These are phyloP conservation scores for Fusarium floridanum DNA, from an alignment of 2,329 filamentous ascomycete species.

Conservation along the genomic window DNA sequence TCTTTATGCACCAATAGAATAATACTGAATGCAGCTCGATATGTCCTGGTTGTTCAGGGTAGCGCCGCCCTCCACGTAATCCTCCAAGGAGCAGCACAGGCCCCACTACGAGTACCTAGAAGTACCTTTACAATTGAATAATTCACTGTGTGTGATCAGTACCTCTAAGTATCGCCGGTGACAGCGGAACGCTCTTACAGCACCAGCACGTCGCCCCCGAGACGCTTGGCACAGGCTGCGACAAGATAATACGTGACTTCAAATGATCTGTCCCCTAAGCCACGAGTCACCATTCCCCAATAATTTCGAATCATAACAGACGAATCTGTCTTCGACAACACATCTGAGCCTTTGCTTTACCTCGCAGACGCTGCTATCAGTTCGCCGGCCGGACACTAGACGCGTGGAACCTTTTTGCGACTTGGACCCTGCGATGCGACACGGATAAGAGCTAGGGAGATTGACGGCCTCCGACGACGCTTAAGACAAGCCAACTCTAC, in stretches of 20 bases:
- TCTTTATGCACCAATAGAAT: background rate
- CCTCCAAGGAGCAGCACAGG: conserved; percentile 22
- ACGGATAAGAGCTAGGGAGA: conserved; percentile 31
- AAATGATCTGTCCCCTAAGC: conserved; percentile 42
- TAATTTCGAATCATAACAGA: conserved; percentile 13
- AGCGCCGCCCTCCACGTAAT: conserved; percentile 37
- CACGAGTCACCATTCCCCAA: conserved; percentile 29
- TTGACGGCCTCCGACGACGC: conserved; percentile 26
- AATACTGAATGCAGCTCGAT: background rate
- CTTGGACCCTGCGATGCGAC: conserved; percentile 37
- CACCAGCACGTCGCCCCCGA: conserved; percentile 14
- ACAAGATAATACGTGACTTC: conserved; percentile 39
- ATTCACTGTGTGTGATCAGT: background rate
- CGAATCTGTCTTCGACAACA: background rate
- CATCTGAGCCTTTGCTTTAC: background rate
- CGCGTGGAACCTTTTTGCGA: conserved; percentile 40
- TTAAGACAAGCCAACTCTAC: conserved; percentile 15
- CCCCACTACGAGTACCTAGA: conserved; percentile 15
- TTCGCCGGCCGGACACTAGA: conserved; percentile 41
- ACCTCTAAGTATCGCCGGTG: background rate
- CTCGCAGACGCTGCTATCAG: conserved; percentile 5
- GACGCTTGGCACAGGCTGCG: conserved; percentile 37
- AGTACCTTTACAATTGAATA: background rate
- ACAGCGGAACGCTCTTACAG: conserved; percentile 15
- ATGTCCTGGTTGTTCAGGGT: conserved; percentile 22